phyloP scores from a whole-genome alignment of 2,329 filamentous ascomycete genomes.

The Diaporthe citri region DNA sequence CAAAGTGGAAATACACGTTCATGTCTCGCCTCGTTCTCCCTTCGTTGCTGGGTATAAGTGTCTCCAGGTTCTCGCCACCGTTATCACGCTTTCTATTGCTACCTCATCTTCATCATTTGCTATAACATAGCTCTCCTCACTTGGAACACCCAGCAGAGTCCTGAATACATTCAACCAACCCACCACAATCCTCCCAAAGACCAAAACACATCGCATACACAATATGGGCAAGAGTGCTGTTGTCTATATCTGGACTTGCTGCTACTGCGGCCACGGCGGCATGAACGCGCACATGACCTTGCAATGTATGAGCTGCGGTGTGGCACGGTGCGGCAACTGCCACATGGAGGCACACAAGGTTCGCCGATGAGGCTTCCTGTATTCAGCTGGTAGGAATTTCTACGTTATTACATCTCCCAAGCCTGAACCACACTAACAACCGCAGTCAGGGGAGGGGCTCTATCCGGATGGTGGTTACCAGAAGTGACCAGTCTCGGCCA shows the following conservation, averaged over 20 bases:
- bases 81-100: background rate
- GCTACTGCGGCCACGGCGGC: background rate
- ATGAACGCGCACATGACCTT: conserved; percentile 17
- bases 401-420: background rate
- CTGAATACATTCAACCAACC: background rate
- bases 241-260: conserved; percentile 21
- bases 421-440: background rate
- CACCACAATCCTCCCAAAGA: too few relatives aligned
- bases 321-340: background rate
- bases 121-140: background rate
- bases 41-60: conserved; percentile 1
- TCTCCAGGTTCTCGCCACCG: background rate
- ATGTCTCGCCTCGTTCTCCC: background rate
- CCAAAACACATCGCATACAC: background rate
- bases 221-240: background rate
- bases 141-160: background rate
- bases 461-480: background rate
- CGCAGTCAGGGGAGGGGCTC: background rate
- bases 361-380: background rate
- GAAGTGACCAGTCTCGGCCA: background rate
- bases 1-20: conserved; percentile 4
- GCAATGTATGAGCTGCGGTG: conserved; percentile 1
- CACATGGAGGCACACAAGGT: background rate
- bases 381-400: background rate
- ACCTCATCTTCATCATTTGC: background rate